Evolutionary conservation across 108 stramenopile species (phyloP), one percentile per base, ranked within the genome.

Genomic region (Pseudonitzschia pungens): DNA sequence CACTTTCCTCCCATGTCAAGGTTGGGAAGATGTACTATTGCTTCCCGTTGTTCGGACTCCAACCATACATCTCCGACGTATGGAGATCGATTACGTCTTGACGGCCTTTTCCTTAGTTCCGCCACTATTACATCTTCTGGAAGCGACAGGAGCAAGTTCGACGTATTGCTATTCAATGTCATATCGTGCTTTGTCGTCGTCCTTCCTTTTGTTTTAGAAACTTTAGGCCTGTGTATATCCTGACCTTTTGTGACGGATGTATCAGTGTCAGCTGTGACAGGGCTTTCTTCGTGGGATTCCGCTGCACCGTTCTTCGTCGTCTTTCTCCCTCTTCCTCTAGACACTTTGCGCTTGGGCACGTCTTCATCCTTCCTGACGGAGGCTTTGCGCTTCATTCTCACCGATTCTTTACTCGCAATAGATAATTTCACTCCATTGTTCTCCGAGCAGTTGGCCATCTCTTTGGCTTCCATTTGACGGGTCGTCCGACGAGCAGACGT

Each of bases 31-130:
- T 75, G 70, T 12, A 59, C 77, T 16, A 77, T 77, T 6, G 58
- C 76, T 44, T 81, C 71, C 9, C 65, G 60, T 32, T 74, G 63
- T 22, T 79, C 75, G 18, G 65, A 27, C 15, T 60, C 60, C 6
- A 84, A 31, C 43, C 59, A 67, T 18, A 83, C 75, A 75, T 89
- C 88, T 2, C 76, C 85, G 15, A 89, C 88, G 58, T 86, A 89
- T 8, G 88, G 88, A 50, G 81, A 82, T 26, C 77, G 71, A 64
- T 83, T 86, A 2, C 82, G 74, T 56, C 59, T 70, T 10, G 82
- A 83, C 48, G 86, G 86, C 33, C 86, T 72, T 9, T 67, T 54
- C 14, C 52, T 26, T 20, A 85, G 41, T 44, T 40, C 70, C 15
- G 59, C 84, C 4, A 59, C 31, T 32, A 85, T 59, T 0, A 70